These are phyloP conservation scores for Linderina pennispora DNA, from an alignment of 192 early-diverging fungal genomes.

Conservation along the genomic window DNA sequence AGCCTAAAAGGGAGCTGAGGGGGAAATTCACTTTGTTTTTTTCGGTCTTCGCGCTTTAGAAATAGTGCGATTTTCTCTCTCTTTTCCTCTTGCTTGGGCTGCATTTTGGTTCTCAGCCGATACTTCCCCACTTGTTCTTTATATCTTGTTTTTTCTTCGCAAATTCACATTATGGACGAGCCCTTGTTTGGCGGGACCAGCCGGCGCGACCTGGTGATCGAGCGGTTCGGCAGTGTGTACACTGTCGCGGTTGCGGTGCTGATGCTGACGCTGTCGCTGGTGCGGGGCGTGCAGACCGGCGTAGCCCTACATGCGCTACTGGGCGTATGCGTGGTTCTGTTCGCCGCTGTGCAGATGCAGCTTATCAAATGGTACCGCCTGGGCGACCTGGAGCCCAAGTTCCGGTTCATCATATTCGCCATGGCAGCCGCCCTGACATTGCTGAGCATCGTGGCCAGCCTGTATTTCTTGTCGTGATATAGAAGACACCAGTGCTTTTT, in stretches of 20 bases:
- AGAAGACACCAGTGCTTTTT: not conserved
- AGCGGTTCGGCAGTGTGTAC: slow-evolving; percentile 24
- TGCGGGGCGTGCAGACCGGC: slow-evolving; percentile 14
- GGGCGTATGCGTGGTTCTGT: slow-evolving; percentile 11
- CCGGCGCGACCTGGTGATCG: slow-evolving; percentile 39
- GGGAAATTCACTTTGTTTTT: too few relatives aligned
- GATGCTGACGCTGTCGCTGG: slow-evolving; percentile 13
- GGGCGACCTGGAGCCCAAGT: slow-evolving; percentile 51
- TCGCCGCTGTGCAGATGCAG: slow-evolving; percentile 37
- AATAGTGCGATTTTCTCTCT: not conserved
- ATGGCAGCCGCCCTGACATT: slow-evolving; percentile 26
- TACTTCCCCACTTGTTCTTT: not conserved
- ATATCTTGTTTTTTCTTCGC: not conserved
- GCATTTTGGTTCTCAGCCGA: too few relatives aligned
- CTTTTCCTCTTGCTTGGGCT: not conserved
- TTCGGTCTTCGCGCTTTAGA: too few relatives aligned
- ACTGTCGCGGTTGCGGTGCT: slow-evolving; percentile 7
- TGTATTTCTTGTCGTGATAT: slow-evolving; percentile 40
- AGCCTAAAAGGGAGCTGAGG: slow-evolving; percentile 1
- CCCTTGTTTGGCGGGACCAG: slow-evolving; percentile 48
- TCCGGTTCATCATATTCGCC: slow-evolving; percentile 31
- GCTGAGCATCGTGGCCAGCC: slow-evolving; percentile 35
- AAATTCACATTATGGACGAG: slow-evolving; percentile 32
- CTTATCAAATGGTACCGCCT: slow-evolving; percentile 49
- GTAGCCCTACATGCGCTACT: slow-evolving; percentile 21